These are phyloP conservation scores for Boletus speciosus DNA, from an alignment of 768 basidiomycete genomes.

Conservation along the genomic window DNA sequence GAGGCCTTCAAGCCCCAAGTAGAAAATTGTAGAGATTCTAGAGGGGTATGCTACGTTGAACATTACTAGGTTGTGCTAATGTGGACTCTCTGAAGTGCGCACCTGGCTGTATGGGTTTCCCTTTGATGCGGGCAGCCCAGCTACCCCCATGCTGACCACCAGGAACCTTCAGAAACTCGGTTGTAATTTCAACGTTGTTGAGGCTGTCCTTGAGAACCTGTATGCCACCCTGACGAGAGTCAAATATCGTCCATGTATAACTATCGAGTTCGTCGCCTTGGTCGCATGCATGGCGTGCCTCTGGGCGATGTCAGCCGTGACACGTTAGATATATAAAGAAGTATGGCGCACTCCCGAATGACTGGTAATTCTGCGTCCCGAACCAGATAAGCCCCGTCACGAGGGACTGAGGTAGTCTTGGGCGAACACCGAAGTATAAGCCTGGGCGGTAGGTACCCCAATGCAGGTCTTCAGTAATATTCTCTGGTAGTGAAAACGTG, in stretches of 20 bases:
- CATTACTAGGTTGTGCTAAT: constrained; percentile 25
- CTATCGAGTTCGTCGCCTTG: constrained; percentile 76
- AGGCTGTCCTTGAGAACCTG: constrained; percentile 76
- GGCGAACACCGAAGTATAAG: constrained; percentile 91
- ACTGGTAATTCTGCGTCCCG: constrained; percentile 80
- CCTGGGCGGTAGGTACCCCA: constrained; percentile 88
- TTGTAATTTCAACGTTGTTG: constrained; percentile 85
- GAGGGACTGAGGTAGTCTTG: constrained; percentile 81
- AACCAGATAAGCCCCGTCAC: constrained; percentile 96
- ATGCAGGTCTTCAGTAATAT: constrained; percentile 41
- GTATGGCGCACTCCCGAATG: constrained; percentile 54
- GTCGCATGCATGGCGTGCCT: constrained; percentile 82
- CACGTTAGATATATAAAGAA: background rate
- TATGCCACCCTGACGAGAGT: constrained; percentile 79
- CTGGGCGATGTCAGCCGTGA: constrained; percentile 35
- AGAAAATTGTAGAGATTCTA: constrained; percentile 77
- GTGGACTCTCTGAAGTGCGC: background rate
- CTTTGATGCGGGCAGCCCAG: constrained; percentile 84
- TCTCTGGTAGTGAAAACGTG: constrained; percentile 21
- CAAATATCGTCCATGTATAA: constrained; percentile 88
- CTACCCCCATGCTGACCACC: constrained; percentile 82
- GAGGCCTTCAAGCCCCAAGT: constrained; percentile 83
- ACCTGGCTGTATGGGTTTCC: constrained; percentile 72
- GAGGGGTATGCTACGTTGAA: constrained; percentile 41
- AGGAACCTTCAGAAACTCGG: constrained; percentile 82